A percentile compares a stretch with the other conserved stretches of the same genome.
These are phyloP conservation scores for Spathaspora girioi DNA, from an alignment of 805 yeast genomes.

Conservation along the genomic window DNA sequence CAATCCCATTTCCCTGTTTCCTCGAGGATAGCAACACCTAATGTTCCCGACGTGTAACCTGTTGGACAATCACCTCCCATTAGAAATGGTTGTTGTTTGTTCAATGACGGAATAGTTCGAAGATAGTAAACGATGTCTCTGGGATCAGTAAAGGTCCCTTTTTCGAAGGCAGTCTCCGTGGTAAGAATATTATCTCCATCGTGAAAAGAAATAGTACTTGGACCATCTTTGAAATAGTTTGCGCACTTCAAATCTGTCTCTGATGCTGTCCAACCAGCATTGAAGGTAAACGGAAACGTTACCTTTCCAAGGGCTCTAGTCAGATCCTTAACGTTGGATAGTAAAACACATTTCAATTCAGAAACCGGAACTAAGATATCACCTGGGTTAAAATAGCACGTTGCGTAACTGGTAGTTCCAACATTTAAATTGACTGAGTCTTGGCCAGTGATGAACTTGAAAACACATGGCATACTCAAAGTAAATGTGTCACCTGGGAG, in stretches of 20 bases:
- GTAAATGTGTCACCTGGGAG: no score
- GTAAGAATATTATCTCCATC: slow-evolving; percentile 14
- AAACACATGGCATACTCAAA: no score
- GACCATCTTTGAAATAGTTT: slow-evolving; percentile 13
- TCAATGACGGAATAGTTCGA: slow-evolving; percentile 11
- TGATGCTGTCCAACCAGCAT: slow-evolving; percentile 14
- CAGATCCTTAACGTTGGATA: slow-evolving; percentile 8
- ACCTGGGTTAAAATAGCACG: no score
- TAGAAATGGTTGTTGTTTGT: slow-evolving; percentile 9
- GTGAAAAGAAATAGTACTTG: slow-evolving; percentile 12
- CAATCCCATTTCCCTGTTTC: no score
- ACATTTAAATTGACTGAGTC: no score
- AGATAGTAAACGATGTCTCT: background rate
- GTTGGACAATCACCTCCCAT: slow-evolving; percentile 14
- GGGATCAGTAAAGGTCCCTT: background rate
- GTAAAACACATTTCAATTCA: slow-evolving; percentile 14
- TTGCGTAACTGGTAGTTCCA: no score
- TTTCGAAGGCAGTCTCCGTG: slow-evolving; percentile 9
- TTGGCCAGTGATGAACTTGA: no score
- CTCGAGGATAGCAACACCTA: no score
- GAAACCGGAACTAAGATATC: no score
- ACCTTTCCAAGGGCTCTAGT: slow-evolving; percentile 15
- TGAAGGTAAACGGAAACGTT: slow-evolving; percentile 20
- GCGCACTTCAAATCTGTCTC: slow-evolving; percentile 17
- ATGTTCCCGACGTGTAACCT: no score